Base-by-base conservation (phyloP, 164 flowering plant species). In the grape (Vitis vinifera) region DNA sequence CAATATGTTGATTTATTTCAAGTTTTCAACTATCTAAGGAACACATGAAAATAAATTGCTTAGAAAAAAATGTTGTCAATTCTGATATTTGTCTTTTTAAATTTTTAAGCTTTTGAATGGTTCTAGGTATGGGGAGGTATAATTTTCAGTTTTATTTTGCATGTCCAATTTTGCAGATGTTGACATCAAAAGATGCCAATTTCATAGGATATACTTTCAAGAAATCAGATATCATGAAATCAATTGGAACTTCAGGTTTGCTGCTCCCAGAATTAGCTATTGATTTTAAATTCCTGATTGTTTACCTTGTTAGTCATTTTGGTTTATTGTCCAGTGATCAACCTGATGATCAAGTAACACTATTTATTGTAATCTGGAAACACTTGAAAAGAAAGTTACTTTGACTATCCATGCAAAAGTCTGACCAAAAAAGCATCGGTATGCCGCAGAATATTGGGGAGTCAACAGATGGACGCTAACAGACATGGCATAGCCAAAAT, bases 141-240 rank as follows among this genome's bases (percentile, higher is more conserved):
- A 23, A 23, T 23, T 23, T 23, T 23, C 27, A 23, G 27, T 23
- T 23, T 50, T 19, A 4, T 75, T 44, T 48, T 53, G 27, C n/a
- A 67, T 74, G 37, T 55, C 65, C 58, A 16, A 59, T 73, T 55
- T 70, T 82, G 81, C 92, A 90, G 97, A 93, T 91, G 98, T 75
- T 93, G 85, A 85, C 93, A 67, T 93, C 97, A 48, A 93, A 86
- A 77, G 98, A 93, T 76, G 71, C 92, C 66, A 87, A 93, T 72
- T 93, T 91, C 78, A 86, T 91, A 48, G 98, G 96, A 65, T 93
- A 79, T 75, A 91, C 96, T 17, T 93, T 80, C 80, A 93, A 83
- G 82, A 93, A 93, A 68, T 93, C 98, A 50, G 94, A 93, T 65
- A 66, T 83, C 65, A 69, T 83, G 62, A 85, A 85, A 72, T 81